Conservation (phyloP, 495 filamentous ascomycete genomes). For the Neurospora sublineolata region DNA sequence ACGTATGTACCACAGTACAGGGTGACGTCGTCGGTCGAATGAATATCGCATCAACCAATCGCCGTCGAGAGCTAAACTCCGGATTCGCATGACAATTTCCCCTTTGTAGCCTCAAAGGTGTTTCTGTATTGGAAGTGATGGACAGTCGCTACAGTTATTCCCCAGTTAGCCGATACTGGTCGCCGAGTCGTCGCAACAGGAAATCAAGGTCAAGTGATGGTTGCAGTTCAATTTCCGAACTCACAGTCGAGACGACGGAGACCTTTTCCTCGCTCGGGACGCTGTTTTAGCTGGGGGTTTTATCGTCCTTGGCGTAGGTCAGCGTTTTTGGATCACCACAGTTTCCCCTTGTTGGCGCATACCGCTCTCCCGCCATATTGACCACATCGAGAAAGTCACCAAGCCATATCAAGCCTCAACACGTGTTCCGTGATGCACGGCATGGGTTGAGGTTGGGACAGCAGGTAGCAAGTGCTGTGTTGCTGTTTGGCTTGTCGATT, state of each 20-base stretch:
- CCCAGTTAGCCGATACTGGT: background rate
- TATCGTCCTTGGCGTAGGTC: background rate
- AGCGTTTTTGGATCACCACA: background rate
- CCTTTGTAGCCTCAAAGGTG: background rate
- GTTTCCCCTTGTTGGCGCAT: background rate
- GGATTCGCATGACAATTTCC: background rate
- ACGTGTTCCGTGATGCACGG: background rate
- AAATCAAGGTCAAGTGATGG: background rate
- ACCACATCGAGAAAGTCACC: background rate
- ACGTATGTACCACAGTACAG: background rate
- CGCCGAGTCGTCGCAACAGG: background rate
- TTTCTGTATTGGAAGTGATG: background rate
- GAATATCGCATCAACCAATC: background rate
- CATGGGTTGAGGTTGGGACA: background rate
- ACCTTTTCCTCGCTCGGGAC: background rate
- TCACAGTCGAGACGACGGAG: background rate
- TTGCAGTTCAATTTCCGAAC: background rate
- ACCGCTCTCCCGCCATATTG: background rate
- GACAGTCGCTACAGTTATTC: background rate
- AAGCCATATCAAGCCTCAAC: background rate
- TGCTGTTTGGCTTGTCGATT: background rate
- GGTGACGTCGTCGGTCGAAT: background rate
- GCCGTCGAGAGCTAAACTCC: background rate
- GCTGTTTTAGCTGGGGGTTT: background rate
- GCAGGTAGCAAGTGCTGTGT: background rate